Conservation (phyloP, 176 grass and related monocot species). For the Raddia distichophylla region DNA sequence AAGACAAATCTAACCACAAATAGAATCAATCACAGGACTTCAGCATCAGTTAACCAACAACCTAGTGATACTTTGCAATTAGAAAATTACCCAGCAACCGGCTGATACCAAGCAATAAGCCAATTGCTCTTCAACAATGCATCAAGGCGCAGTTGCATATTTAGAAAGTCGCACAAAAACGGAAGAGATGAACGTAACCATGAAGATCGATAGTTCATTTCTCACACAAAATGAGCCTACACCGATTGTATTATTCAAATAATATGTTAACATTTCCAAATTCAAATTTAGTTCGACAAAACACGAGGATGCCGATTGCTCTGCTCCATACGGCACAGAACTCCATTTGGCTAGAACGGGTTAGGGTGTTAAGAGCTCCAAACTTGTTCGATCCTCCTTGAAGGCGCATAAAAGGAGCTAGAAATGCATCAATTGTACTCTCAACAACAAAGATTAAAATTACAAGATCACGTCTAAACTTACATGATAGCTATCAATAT, state of each 20-base stretch:
- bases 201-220: no score
- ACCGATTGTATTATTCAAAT: background rate
- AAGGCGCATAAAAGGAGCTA: background rate
- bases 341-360: background rate
- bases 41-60: no score
- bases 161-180: background rate
- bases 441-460: constrained; percentile 28
- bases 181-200: no score
- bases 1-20: no score
- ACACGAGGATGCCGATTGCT: background rate
- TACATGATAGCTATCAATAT: constrained; percentile 24
- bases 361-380: background rate
- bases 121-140: no score
- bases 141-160: no score
- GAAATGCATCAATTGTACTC: constrained; percentile 32
- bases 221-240: background rate
- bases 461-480: constrained; percentile 32
- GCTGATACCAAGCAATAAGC: no score
- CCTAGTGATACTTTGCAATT: no score
- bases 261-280: background rate
- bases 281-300: background rate
- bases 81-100: no score
- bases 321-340: constrained; percentile 1
- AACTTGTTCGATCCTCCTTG: background rate
- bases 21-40: no score